These are phyloP conservation scores for Allium fistulosum DNA, from an alignment of 106 monocot species.

Conservation along the genomic window DNA sequence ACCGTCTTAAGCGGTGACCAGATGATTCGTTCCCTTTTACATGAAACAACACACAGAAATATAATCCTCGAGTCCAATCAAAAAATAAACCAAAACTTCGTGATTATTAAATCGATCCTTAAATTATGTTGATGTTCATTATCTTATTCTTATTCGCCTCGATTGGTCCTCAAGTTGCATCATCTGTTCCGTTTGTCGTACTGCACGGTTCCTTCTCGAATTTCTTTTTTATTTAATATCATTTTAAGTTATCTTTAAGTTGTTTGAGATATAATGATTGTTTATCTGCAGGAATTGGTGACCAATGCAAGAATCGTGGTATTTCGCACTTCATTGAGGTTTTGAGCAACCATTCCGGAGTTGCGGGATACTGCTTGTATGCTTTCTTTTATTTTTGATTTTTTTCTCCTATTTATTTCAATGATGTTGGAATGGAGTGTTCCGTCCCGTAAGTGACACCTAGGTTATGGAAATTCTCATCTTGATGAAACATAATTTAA, in stretches of 20 bases:
- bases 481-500: too few relatives aligned
- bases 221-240: background rate
- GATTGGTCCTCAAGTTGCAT: conserved; percentile 9
- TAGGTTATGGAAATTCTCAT: too few relatives aligned
- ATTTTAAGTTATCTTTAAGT: background rate
- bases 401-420: background rate
- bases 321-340: conserved; percentile 43
- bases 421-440: background rate
- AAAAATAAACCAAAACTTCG: too few relatives aligned
- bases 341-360: conserved; percentile 34
- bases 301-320: conserved; percentile 43
- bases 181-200: conserved; percentile 40
- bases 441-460: too few relatives aligned
- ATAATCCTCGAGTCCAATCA: too few relatives aligned
- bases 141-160: background rate
- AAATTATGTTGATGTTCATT: conserved; percentile 2
- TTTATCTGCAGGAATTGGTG: conserved; percentile 34
- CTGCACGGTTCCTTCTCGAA: conserved; percentile 28
- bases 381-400: background rate
- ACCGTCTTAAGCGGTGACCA: too few relatives aligned
- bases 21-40: too few relatives aligned
- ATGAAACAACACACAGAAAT: too few relatives aligned
- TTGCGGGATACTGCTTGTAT: conserved; percentile 42
- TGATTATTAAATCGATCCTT: too few relatives aligned
- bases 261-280: background rate